phyloP scores from a whole-genome alignment of 768 basidiomycete species.

The Rhodotorula sphaerocarpa region DNA sequence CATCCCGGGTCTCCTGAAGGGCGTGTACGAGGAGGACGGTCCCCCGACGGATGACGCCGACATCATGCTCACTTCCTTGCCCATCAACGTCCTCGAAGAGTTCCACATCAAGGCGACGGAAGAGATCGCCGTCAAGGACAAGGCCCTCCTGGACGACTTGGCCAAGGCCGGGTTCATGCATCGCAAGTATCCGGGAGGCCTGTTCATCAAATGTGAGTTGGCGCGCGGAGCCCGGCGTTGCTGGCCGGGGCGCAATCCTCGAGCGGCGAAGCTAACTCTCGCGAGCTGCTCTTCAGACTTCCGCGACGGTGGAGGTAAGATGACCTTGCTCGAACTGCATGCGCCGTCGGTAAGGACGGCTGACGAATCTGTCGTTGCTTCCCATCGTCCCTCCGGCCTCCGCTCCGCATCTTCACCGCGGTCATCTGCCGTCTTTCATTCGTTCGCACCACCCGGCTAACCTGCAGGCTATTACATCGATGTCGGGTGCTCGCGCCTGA shows the following conservation, averaged over 20 bases:
- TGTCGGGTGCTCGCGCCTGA: constrained; percentile 46
- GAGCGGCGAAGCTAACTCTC: too few relatives aligned
- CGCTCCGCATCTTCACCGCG: not conserved
- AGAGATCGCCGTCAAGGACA: constrained; percentile 51
- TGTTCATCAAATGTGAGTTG: constrained; percentile 39
- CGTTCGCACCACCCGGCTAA: constrained; percentile 6
- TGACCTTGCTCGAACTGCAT: not conserved
- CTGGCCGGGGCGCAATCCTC: too few relatives aligned
- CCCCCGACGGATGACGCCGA: constrained; percentile 54
- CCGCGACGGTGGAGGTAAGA: constrained; percentile 27
- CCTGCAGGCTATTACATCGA: constrained; percentile 40
- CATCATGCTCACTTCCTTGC: constrained; percentile 50
- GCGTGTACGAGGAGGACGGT: constrained; percentile 49
- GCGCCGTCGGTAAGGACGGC: too few relatives aligned
- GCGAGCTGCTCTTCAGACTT: not conserved
- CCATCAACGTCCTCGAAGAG: constrained; percentile 40
- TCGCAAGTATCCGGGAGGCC: constrained; percentile 25
- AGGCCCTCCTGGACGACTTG: constrained; percentile 51
- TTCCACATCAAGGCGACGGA: constrained; percentile 34
- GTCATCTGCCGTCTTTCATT: not conserved
- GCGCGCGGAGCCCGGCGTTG: too few relatives aligned
- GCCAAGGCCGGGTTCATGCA: constrained; percentile 53
- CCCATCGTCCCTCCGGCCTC: not conserved
- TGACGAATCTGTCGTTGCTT: too few relatives aligned
- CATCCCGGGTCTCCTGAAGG: constrained; percentile 28